A percentile compares a stretch with the other conserved stretches of the same genome.
phyloP scores from a whole-genome alignment of 2,329 filamentous ascomycete genomes.

The Aspergillus fumigatiaffinis region DNA sequence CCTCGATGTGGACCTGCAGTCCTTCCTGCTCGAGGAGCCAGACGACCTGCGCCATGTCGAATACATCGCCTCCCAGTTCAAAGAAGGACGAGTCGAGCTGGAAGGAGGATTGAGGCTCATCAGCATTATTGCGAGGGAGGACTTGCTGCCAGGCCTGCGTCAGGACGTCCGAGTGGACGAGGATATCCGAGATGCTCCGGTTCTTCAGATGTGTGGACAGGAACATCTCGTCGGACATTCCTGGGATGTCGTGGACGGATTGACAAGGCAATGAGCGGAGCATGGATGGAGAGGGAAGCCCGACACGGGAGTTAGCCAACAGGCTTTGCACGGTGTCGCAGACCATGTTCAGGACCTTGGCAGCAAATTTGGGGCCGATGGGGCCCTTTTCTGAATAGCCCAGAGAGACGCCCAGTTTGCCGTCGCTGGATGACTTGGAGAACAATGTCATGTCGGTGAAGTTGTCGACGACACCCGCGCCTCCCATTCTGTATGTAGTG shows the following conservation, averaged over 20 bases:
- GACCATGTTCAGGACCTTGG: constrained; percentile 38
- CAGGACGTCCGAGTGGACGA: constrained; percentile 38
- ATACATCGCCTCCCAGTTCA: constrained; percentile 39
- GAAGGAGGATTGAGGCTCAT: constrained; percentile 20
- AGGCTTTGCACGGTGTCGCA: constrained; percentile 37
- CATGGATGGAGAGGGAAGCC: constrained; percentile 31
- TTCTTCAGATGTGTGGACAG: constrained; percentile 35
- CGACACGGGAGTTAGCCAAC: constrained; percentile 31
- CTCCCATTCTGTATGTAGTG: constrained; percentile 37
- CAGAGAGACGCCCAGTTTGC: constrained; percentile 33
- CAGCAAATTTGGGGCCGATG: constrained; percentile 30
- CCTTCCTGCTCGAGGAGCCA: constrained; percentile 41
- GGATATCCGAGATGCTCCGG: constrained; percentile 35
- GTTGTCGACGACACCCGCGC: constrained; percentile 38
- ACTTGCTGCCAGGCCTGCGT: constrained; percentile 40
- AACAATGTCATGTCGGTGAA: constrained; percentile 39
- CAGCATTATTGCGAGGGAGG: constrained; percentile 23
- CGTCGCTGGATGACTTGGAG: constrained; percentile 32
- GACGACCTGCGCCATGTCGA: constrained; percentile 39
- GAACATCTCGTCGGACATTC: constrained; percentile 28
- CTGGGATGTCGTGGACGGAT: constrained; percentile 23
- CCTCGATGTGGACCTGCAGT: constrained; percentile 36
- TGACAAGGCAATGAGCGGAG: constrained; percentile 31
- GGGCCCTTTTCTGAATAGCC: constrained; percentile 37
- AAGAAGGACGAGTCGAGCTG: constrained; percentile 42